Evolutionary conservation across 2,329 filamentous ascomycete genomes (phyloP).

Genomic region (Gliomastix tumulicola): DNA sequence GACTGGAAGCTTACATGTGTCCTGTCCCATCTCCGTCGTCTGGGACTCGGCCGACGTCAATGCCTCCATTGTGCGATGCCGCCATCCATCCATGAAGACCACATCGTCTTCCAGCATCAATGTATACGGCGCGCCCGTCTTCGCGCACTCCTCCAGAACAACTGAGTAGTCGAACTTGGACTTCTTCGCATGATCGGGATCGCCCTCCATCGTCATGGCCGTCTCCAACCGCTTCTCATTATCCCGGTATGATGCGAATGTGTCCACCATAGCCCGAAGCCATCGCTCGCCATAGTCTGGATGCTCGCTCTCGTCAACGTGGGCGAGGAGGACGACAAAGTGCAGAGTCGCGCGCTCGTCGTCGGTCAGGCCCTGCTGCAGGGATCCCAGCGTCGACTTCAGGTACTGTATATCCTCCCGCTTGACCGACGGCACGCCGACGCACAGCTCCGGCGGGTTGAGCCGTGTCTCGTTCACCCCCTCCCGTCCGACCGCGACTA

Average conservation of each 20-base stretch:
- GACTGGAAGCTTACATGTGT: too few species aligned
- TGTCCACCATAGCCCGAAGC: conserved; percentile 4
- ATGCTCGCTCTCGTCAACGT: conserved; percentile 4
- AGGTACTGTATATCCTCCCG: conserved; percentile 6
- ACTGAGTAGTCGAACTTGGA: conserved; percentile 7
- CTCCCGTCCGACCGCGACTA: background rate
- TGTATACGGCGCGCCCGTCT: conserved; percentile 3
- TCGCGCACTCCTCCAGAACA: conserved; percentile 6
- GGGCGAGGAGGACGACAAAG: conserved; percentile 5
- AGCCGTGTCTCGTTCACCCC: background rate
- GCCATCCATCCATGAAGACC: conserved; percentile 6
- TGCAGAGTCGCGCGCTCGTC: conserved; percentile 3
- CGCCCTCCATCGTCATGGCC: conserved; percentile 3
- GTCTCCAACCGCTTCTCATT: conserved; percentile 2
- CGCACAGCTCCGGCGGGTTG: conserved; percentile 4
- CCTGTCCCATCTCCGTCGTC: too few species aligned
- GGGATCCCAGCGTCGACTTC: conserved; percentile 5
- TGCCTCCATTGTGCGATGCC: conserved; percentile 1
- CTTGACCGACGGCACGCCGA: conserved; percentile 5
- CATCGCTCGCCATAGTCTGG: conserved; percentile 4
- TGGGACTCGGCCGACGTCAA: background rate
- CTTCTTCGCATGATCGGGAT: conserved; percentile 2
- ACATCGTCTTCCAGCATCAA: conserved; percentile 7
- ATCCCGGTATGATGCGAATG: conserved; percentile 4
- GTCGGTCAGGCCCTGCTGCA: conserved; percentile 3